Base-by-base conservation (phyloP, 768 basidiomycete species). In the Amanita muscaria region DNA sequence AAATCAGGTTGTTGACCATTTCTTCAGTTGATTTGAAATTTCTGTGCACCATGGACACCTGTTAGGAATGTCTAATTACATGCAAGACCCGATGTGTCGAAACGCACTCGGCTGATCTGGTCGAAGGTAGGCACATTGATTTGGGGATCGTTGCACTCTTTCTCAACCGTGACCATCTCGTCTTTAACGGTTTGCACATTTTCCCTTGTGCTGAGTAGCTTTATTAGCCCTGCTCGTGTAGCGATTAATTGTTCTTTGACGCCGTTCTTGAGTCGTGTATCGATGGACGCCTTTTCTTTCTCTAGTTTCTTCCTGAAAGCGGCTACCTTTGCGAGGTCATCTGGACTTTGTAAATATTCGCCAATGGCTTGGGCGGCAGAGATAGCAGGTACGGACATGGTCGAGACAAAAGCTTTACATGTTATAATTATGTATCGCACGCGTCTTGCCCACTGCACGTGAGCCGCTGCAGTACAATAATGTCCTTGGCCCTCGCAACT, bases 21-120 rank as follows among this genome's bases (percentile, higher is more conserved):
- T 94, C 91, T 59, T 93, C 88, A 1, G 92, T 96, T 44, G 88
- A 87, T 50, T 90, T 80, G 53, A 98, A 93, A 59, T 94, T 92
- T 6, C 93, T 77, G 61, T 98, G 94, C 2, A 98, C 87, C 69
- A 87, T 80, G 4, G 94, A 97, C 2, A 96, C 92, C 92, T 97
- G 46, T 2, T 25, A n/a, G 4, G 16, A n/a, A 15, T 33, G 18
- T 30, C 8, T 31, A 10, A 16, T 24, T 30, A 19, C 22, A 19
- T 14, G 30, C 9, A 11, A n/a, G 11, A 6, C 11, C 23, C n/a
- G 24, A 38, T 29, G 36, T 30, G n/a, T 15, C n/a, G 39, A 19
- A 15, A 69, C 83, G 45, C 56, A 96, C 94, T 63, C 92, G 74
- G 58, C 87, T 88, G 58, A 98, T 96, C 66, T 96, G 93, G 66